These are phyloP conservation scores for Coleophoma cylindrospora DNA, from an alignment of 2,329 filamentous ascomycete species.

Conservation along the genomic window DNA sequence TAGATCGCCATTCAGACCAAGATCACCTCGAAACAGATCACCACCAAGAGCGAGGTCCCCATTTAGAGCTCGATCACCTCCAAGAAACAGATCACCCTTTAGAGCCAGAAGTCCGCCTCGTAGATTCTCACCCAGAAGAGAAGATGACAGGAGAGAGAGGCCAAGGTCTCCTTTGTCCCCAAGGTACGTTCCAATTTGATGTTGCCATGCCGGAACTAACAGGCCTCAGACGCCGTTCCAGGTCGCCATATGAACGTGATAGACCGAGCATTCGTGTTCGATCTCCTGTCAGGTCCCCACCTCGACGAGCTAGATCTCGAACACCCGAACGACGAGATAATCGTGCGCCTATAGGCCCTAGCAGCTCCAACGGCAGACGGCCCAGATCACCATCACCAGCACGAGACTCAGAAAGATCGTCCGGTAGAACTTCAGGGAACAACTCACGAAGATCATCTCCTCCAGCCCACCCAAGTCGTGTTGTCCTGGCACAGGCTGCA, in stretches of 20 bases:
- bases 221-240: constrained; percentile 23
- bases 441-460: constrained; percentile 60
- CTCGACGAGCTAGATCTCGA: constrained; percentile 36
- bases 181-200: too few relatives aligned
- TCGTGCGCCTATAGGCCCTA: constrained; percentile 32
- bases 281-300: constrained; percentile 27
- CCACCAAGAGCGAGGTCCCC: too few relatives aligned
- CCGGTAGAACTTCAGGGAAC: constrained; percentile 48
- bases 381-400: constrained; percentile 46
- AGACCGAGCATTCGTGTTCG: constrained; percentile 21
- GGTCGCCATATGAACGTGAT: constrained; percentile 27
- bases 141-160: constrained; percentile 32
- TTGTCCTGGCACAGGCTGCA: constrained; percentile 32
- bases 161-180: constrained; percentile 18
- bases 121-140: constrained; percentile 29
- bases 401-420: constrained; percentile 40
- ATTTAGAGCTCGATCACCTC: constrained; percentile 22
- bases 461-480: constrained; percentile 47
- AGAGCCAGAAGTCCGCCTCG: constrained; percentile 15
- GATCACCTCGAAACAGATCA: constrained; percentile 5
- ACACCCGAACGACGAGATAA: constrained; percentile 47
- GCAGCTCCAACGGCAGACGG: constrained; percentile 44
- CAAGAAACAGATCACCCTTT: constrained; percentile 15
- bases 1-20: constrained; percentile 21
- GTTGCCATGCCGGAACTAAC: neutral